Percentiles rank a stretch among this genome's conserved stretches.
phyloP scores from a whole-genome alignment of 1,284 basidiomycete genomes.

The Ganoderma lingzhi region DNA sequence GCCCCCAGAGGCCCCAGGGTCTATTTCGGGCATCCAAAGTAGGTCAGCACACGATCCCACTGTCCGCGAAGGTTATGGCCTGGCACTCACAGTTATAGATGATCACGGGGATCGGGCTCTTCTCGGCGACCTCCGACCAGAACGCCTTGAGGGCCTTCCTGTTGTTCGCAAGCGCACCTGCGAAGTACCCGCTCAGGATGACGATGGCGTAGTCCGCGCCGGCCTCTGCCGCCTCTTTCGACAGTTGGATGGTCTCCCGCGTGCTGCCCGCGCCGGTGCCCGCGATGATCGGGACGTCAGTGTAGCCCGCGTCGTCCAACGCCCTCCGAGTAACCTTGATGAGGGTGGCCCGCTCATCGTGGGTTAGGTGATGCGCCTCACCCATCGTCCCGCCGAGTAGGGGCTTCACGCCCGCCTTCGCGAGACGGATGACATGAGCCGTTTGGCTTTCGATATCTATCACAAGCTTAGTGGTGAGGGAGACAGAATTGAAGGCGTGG shows the following conservation, averaged over 20 bases:
- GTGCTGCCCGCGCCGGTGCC: slow-evolving; percentile 88
- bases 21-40: slow-evolving; percentile 43
- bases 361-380: slow-evolving; percentile 83
- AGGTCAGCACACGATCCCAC: slow-evolving; percentile 2
- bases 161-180: slow-evolving; percentile 71
- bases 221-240: slow-evolving; percentile 77
- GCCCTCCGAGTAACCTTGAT: slow-evolving; percentile 77
- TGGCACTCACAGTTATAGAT: slow-evolving; percentile 85
- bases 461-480: background rate
- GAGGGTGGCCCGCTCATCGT: slow-evolving; percentile 73
- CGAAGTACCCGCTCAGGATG: slow-evolving; percentile 88
- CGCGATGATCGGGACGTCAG: slow-evolving; percentile 74
- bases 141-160: slow-evolving; percentile 79
- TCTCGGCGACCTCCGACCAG: slow-evolving; percentile 79
- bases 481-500: too few species aligned
- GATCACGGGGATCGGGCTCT: slow-evolving; percentile 87
- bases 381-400: slow-evolving; percentile 87
- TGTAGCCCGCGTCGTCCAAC: slow-evolving; percentile 72
- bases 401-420: slow-evolving; percentile 77
- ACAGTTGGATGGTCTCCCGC: slow-evolving; percentile 80
- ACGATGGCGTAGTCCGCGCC: slow-evolving; percentile 89
- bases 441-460: slow-evolving; percentile 79
- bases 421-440: slow-evolving; percentile 76
- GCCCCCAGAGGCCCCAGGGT: slow-evolving; percentile 82
- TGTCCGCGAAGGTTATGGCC: background rate